Conservation (phyloP, 2,329 filamentous ascomycete species). For the Colletotrichum lini region DNA sequence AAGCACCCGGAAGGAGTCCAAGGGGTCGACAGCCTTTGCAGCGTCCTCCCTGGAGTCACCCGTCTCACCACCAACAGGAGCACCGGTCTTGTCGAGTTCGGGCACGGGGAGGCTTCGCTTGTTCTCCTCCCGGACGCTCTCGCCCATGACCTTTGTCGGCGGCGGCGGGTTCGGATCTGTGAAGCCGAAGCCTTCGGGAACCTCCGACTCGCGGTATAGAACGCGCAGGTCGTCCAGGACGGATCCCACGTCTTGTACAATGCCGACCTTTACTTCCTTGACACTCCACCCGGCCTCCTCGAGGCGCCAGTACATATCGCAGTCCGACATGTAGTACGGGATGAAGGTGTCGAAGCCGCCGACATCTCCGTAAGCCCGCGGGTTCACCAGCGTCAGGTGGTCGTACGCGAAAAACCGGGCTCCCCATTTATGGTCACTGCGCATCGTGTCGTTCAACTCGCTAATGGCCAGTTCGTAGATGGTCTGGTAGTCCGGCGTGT, state of each 20-base stretch:
- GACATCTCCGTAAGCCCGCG: slow-evolving; percentile 63
- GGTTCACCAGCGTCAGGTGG: slow-evolving; percentile 70
- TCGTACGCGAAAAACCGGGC: slow-evolving; percentile 71
- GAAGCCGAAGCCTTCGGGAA: slow-evolving; percentile 50
- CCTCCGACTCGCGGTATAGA: slow-evolving; percentile 59
- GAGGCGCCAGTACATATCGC: slow-evolving; percentile 67
- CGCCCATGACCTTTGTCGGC: neutral
- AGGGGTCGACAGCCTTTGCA: slow-evolving; percentile 10
- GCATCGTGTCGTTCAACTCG: slow-evolving; percentile 52
- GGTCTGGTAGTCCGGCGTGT: slow-evolving; percentile 56
- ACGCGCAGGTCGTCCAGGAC: slow-evolving; percentile 62
- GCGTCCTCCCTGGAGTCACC: neutral
- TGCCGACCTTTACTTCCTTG: slow-evolving; percentile 55
- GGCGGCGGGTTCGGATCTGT: slow-evolving; percentile 55
- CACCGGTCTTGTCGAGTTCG: neutral
- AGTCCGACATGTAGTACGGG: slow-evolving; percentile 71
- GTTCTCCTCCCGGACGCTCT: neutral
- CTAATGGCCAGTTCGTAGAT: slow-evolving; percentile 58
- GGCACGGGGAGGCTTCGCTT: slow-evolving; percentile 11
- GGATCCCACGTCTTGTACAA: slow-evolving; percentile 62
- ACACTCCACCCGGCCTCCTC: slow-evolving; percentile 61
- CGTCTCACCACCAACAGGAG: neutral
- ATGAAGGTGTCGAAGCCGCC: slow-evolving; percentile 72
- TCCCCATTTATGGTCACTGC: slow-evolving; percentile 60
- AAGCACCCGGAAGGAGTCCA: slow-evolving; percentile 25